These are phyloP conservation scores for Suillus fuscotomentosus DNA, from an alignment of 768 basidiomycete genomes.

Conservation along the genomic window DNA sequence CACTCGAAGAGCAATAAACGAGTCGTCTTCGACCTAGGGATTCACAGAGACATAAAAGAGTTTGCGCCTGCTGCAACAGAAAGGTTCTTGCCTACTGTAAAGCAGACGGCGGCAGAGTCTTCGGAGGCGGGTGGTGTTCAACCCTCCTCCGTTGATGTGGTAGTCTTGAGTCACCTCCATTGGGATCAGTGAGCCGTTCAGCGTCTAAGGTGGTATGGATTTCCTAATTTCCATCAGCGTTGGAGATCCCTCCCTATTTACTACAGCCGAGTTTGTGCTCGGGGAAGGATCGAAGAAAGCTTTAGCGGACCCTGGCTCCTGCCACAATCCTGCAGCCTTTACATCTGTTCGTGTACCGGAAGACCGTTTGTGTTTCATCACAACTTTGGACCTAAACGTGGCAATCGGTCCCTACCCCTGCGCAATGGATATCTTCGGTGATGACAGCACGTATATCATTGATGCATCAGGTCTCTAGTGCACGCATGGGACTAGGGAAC, in stretches of 20 bases:
- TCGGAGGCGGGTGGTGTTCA: constrained; percentile 40
- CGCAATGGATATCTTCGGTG: constrained; percentile 49
- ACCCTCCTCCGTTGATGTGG: constrained; percentile 38
- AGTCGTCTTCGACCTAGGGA: constrained; percentile 59
- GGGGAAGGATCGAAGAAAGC: constrained; percentile 35
- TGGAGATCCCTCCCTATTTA: constrained; percentile 43
- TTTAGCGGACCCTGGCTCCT: constrained; percentile 34
- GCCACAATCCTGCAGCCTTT: constrained; percentile 34
- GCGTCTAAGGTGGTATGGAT: constrained; percentile 41
- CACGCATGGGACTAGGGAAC: too few relatives aligned
- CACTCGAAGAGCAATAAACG: constrained; percentile 42
- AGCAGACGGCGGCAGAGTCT: constrained; percentile 37
- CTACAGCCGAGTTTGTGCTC: constrained; percentile 42
- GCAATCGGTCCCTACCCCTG: constrained; percentile 46
- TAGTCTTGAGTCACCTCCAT: constrained; percentile 50
- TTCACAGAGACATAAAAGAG: constrained; percentile 45
- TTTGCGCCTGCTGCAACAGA: constrained; percentile 31
- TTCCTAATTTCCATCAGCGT: constrained; percentile 40
- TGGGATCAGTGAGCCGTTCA: constrained; percentile 44
- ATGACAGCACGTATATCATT: constrained; percentile 56
- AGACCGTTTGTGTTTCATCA: constrained; percentile 35
- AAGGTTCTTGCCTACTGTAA: constrained; percentile 21
- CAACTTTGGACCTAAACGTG: constrained; percentile 25
- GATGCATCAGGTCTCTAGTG: constrained; percentile 38
- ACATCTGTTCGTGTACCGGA: constrained; percentile 31